A percentile compares a stretch with the other conserved stretches of the same genome.
Conservation (phyloP, 352 stramenopile species). For the Pythium utonaiense region DNA sequence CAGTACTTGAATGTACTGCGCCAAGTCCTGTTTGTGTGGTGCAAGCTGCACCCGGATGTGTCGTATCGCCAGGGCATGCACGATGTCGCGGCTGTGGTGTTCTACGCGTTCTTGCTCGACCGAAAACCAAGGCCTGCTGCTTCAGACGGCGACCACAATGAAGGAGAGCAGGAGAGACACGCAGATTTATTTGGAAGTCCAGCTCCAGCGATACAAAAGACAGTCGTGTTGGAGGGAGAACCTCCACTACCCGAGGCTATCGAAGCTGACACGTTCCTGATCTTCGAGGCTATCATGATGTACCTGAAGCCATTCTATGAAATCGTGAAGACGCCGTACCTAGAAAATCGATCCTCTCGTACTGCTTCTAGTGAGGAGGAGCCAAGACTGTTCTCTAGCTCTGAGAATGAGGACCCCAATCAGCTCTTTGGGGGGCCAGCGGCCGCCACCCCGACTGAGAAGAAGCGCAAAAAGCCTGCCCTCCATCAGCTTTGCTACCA, state of each 20-base stretch:
- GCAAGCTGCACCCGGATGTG: slow-evolving; percentile 70
- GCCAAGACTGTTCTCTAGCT: slow-evolving; percentile 27
- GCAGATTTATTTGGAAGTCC: slow-evolving; percentile 21
- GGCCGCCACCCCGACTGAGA: slow-evolving; percentile 13
- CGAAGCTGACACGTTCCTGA: slow-evolving; percentile 64
- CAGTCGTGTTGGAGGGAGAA: slow-evolving; percentile 2
- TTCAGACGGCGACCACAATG: slow-evolving; percentile 3
- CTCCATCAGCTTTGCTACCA: slow-evolving; percentile 66
- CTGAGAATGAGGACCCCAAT: slow-evolving; percentile 23
- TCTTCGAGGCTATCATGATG: slow-evolving; percentile 76
- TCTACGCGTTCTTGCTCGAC: slow-evolving; percentile 57
- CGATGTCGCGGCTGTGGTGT: slow-evolving; percentile 72
- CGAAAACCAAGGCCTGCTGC: slow-evolving; percentile 16
- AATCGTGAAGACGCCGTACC: slow-evolving; percentile 45
- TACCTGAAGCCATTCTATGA: slow-evolving; percentile 80
- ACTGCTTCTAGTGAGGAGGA: slow-evolving; percentile 8
- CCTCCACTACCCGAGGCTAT: slow-evolving; percentile 33
- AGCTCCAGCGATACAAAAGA: background rate
- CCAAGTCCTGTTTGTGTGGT: slow-evolving; percentile 83
- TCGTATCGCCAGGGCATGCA: slow-evolving; percentile 87
- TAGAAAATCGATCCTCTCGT: slow-evolving; percentile 10
- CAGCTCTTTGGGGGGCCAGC: slow-evolving; percentile 21
- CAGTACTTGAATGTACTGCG: slow-evolving; percentile 56
- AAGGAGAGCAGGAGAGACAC: background rate
- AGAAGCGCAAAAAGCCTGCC: slow-evolving; percentile 31